These are phyloP conservation scores for Diaporthe capsici DNA, from an alignment of 2,329 filamentous ascomycete species.

Conservation along the genomic window DNA sequence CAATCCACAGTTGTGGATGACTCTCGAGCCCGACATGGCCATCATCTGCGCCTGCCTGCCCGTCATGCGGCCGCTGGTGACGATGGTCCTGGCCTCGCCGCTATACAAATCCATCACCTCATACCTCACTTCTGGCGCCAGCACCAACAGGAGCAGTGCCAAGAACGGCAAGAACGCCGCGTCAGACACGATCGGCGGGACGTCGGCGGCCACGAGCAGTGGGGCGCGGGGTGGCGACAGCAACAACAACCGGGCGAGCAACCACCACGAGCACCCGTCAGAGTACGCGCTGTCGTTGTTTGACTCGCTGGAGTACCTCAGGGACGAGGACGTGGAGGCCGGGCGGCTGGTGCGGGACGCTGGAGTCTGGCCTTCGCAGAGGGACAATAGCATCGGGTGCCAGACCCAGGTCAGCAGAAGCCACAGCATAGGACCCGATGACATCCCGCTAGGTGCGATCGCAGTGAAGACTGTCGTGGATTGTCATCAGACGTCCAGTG, in stretches of 20 bases:
- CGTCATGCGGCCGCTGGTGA: slow-evolving; percentile 7
- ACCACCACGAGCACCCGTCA: neutral
- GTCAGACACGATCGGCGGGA: neutral
- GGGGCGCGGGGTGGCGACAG: neutral
- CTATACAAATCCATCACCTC: slow-evolving; percentile 15
- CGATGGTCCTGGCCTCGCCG: neutral
- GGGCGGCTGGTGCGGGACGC: neutral
- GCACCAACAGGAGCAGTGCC: neutral
- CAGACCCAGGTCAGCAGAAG: slow-evolving; percentile 18
- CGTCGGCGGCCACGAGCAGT: neutral
- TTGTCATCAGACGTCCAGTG: neutral
- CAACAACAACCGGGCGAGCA: neutral
- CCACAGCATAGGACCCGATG: neutral
- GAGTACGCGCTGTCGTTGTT: slow-evolving; percentile 12
- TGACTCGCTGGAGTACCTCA: slow-evolving; percentile 10
- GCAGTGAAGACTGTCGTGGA: slow-evolving; percentile 16
- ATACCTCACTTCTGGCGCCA: neutral
- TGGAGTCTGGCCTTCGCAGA: neutral
- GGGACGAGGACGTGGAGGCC: slow-evolving; percentile 18
- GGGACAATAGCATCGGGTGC: neutral
- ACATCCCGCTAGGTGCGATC: neutral
- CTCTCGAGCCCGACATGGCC: slow-evolving; percentile 24
- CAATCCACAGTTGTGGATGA: slow-evolving; percentile 2
- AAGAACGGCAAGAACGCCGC: neutral
- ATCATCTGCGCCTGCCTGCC: slow-evolving; percentile 27